Base-by-base conservation (phyloP, 1,139 yeast species). In the Dujonia santamariae region DNA sequence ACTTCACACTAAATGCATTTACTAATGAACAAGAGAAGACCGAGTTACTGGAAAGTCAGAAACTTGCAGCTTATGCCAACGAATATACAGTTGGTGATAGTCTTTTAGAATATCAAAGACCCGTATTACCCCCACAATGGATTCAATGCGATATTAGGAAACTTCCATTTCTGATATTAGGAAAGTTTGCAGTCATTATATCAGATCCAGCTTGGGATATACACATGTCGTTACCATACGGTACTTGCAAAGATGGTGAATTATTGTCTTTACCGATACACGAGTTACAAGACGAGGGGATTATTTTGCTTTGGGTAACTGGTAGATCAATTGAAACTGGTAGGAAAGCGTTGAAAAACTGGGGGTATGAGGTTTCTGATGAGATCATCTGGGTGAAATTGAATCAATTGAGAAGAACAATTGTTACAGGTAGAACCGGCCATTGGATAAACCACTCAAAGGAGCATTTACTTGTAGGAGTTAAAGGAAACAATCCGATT, bases 391-490 rank as follows among this genome's bases (percentile, higher is more conserved):
- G 97, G 97, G 75, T 87, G 40, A 90, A 90, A 54, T 76, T 94
- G 8, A 90, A 90, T 54, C 97, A 90, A 53, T 62, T 90, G 40
- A 78, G 82, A 21, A 64, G 96, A 42, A 90, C 96, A 0, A 88
- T 90, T 34, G 92, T 94, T 40, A 90, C 97, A 0, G 97, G 97
- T 1, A 65, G 97, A 42, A 90, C 97, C 0, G 97, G 97, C 0
- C 97, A 90, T 55, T 90, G 97, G 97, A 66, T 90, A 33, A 90
- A 90, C 53, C 97, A 90, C 56, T 85, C 96, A 1, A 90, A 90
- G 48, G 97, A 90, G 56, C 97, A 90, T 54, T 65, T 87, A 30
- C 60, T 90, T 9, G 85, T 90, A 19, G 97, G 96, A 0, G 53
- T 83, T 20, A 88, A 88, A 51, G 97, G 97, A 0, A 55, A 73